Evolutionary conservation across 2,329 filamentous ascomycete genomes (phyloP).

Genomic region (Cladosporium sp.): DNA sequence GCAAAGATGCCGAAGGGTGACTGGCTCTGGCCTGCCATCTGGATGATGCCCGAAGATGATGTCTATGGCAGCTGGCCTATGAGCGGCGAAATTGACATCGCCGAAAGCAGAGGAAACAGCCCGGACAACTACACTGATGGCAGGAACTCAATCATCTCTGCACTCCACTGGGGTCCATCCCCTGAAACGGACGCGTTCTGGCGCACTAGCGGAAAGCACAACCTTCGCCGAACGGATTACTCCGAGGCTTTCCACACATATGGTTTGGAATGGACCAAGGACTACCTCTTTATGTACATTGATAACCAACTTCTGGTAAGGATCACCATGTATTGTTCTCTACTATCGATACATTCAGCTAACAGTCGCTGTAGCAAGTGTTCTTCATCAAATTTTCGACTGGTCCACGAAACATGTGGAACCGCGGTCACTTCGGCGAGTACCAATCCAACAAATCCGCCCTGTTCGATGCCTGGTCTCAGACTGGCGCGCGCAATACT

Average conservation of each 20-base stretch:
- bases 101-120: constrained; percentile 72
- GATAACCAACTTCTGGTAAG: constrained; percentile 67
- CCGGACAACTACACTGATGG: constrained; percentile 68
- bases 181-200: constrained; percentile 73
- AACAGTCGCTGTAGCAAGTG: constrained; percentile 54
- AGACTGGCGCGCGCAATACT: constrained; percentile 31
- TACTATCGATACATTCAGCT: background rate
- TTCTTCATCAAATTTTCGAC: constrained; percentile 62
- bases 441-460: constrained; percentile 31
- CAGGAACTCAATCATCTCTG: constrained; percentile 74
- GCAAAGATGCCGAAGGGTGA: constrained; percentile 74
- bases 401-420: constrained; percentile 31
- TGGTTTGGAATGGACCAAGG: constrained; percentile 79
- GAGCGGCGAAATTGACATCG: constrained; percentile 79
- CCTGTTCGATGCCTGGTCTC: constrained; percentile 32
- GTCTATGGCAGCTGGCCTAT: constrained; percentile 74
- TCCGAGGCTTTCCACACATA: constrained; percentile 69
- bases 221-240: constrained; percentile 72
- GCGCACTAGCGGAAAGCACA: constrained; percentile 74
- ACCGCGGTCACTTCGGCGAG: constrained; percentile 33
- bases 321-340: background rate
- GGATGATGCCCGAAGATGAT: constrained; percentile 74
- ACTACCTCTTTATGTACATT: constrained; percentile 82
- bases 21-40: constrained; percentile 85
- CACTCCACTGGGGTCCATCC: constrained; percentile 78